Evolutionary conservation across 495 filamentous ascomycete species (phyloP).

Genomic region (Annulohypoxylon maeteangense): DNA sequence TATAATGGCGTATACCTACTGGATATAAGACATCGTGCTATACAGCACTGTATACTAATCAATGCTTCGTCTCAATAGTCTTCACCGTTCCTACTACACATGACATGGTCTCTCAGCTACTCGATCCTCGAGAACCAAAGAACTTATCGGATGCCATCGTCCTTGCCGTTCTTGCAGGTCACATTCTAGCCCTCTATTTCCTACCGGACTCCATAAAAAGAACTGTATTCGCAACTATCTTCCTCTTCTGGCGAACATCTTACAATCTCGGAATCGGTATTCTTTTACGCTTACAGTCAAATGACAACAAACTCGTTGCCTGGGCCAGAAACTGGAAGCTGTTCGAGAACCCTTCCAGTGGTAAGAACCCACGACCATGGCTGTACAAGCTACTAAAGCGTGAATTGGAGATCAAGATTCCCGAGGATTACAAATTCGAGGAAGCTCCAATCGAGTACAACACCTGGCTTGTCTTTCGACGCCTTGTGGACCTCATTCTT

Average conservation of each 20-base stretch:
- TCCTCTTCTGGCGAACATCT: slow-evolving; percentile 89
- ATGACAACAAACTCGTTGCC: slow-evolving; percentile 82
- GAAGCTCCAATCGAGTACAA: slow-evolving; percentile 96
- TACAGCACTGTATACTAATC: slow-evolving; percentile 7
- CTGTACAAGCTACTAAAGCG: slow-evolving; percentile 84
- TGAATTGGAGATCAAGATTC: slow-evolving; percentile 94
- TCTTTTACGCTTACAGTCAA: slow-evolving; percentile 87
- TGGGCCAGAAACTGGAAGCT: slow-evolving; percentile 89
- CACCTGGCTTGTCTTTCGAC: slow-evolving; percentile 95
- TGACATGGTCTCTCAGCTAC: slow-evolving; percentile 97
- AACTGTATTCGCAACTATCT: slow-evolving; percentile 81
- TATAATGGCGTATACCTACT: background rate
- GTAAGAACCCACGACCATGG: slow-evolving; percentile 81
- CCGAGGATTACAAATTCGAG: slow-evolving; percentile 92
- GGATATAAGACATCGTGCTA: background rate
- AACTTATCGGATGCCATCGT: slow-evolving; percentile 87
- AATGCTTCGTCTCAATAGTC: slow-evolving; percentile 62
- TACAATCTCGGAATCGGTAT: slow-evolving; percentile 97
- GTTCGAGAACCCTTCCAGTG: slow-evolving; percentile 83
- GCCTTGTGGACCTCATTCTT: slow-evolving; percentile 92
- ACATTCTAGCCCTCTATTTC: slow-evolving; percentile 75
- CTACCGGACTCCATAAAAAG: slow-evolving; percentile 74
- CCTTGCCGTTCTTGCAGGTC: slow-evolving; percentile 78
- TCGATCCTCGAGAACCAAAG: slow-evolving; percentile 95
- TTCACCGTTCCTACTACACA: slow-evolving; percentile 96